A percentile compares a stretch with the other conserved stretches of the same genome.
phyloP scores from a whole-genome alignment of 2,329 filamentous ascomycete species.

The Pyrenochaeta sp. region DNA sequence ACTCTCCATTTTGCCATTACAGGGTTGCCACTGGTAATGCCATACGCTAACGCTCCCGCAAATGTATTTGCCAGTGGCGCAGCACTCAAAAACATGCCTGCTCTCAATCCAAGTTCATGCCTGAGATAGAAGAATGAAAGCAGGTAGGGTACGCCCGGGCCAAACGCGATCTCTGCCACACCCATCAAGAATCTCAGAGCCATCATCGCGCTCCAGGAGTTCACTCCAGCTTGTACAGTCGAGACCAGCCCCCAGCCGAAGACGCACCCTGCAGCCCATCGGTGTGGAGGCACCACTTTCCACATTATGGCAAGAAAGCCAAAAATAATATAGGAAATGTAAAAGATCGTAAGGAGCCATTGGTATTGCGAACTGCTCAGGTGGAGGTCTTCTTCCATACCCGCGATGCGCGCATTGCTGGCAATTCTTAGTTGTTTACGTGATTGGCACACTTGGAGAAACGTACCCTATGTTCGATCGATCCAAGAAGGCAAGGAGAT shows the following conservation, averaged over 20 bases:
- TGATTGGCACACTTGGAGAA: neutral
- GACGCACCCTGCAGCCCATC: conserved; percentile 46
- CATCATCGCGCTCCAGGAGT: conserved; percentile 45
- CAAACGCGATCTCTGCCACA: conserved; percentile 55
- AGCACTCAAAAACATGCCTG: conserved; percentile 61
- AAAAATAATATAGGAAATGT: conserved; percentile 50
- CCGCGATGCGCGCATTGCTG: conserved; percentile 53
- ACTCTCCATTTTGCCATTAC: conserved; percentile 69
- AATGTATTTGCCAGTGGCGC: conserved; percentile 81
- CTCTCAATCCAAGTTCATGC: conserved; percentile 64
- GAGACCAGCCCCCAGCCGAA: conserved; percentile 47
- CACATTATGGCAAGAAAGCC: conserved; percentile 49
- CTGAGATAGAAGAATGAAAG: conserved; percentile 68
- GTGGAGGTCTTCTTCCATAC: conserved; percentile 46
- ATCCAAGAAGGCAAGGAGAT: conserved; percentile 48
- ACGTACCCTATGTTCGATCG: conserved; percentile 50
- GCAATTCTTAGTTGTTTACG: neutral
- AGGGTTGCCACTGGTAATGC: conserved; percentile 67
- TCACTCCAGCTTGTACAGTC: conserved; percentile 40
- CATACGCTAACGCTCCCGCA: conserved; percentile 67
- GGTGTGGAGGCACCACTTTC: conserved; percentile 48
- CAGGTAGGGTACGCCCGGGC: conserved; percentile 58
- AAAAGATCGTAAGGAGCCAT: conserved; percentile 51
- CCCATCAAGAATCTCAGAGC: conserved; percentile 48
- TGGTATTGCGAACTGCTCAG: conserved; percentile 38